Base-by-base conservation (phyloP, 495 filamentous ascomycete species). In the Annulohypoxylon nitens region DNA sequence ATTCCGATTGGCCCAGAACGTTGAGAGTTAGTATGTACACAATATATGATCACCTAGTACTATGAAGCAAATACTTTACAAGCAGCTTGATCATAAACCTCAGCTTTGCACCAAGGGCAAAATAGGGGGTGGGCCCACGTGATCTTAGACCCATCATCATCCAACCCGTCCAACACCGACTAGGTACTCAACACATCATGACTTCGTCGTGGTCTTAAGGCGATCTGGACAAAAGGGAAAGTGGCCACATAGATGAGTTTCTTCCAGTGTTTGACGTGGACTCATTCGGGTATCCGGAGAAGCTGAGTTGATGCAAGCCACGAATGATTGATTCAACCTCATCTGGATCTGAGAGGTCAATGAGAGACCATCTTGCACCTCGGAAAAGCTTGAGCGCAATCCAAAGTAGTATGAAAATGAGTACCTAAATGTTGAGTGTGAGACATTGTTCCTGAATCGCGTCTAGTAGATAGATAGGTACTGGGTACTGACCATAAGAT, bases 351-450 rank as follows among this genome's bases (percentile, higher is more conserved):
- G 78, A 79, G 41, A 81, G 63, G 37, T 82, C 76, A 10, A 81
- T 77, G 2, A 79, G 62, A 11, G 73, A 67, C 75, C 78, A 79
- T n/a, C 70, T 65, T 2, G 78, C 71, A 4, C 54, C 61, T 50
- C 74, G 65, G 33, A 71, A 69, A 10, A 77, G 6, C 48, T 83
- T 83, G 0, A 83, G 70, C 2, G 63, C 23, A n/a, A 76, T 64
- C 76, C 77, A 83, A 1, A 83, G 60, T 2, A 64, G 67, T 34
- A 78, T n/a, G 62, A 81, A 81, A 9, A 76, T 73, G 26, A 79
- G 39, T 18, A 78, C 73, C 77, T 78, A 51, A 25, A 10, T 18
- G 37, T 39, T 1, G 0, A 7, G 14, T 50, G 23, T 69, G 20
- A 70, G 65, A 64, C 39, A 14, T 34, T 59, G 57, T 12, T 39